Evolutionary conservation across 2,329 filamentous ascomycete species (phyloP).

Genomic region (Microsporum ferrugineum): DNA sequence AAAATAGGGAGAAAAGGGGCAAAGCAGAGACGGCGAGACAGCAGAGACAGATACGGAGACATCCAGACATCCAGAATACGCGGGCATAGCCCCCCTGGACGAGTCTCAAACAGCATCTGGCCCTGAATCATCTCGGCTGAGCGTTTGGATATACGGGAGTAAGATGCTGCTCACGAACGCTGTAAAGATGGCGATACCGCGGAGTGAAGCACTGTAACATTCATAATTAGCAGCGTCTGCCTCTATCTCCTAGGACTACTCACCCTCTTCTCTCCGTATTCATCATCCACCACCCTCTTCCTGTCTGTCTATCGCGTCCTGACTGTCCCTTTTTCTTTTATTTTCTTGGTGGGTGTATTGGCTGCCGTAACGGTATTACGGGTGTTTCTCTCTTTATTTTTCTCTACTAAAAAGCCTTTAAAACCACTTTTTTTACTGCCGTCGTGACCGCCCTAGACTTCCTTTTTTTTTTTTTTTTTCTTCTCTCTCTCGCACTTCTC

Average conservation of each 20-base stretch:
- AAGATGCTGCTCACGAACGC: neutral
- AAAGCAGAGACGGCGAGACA: neutral
- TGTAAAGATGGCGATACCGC: neutral
- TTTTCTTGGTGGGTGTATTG: neutral
- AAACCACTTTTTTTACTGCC: slow-evolving; percentile 6
- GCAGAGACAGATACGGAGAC: neutral
- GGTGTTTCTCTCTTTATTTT: too few species aligned
- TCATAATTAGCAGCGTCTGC: neutral
- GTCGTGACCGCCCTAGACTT: neutral
- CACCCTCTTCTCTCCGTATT: neutral
- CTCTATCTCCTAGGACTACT: neutral
- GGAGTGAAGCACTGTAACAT: neutral
- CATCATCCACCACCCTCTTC: neutral
- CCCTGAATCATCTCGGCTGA: neutral
- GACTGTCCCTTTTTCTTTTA: neutral
- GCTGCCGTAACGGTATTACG: neutral
- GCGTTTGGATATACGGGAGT: neutral
- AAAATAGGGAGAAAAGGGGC: slow-evolving; percentile 2
- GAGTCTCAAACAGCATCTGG: neutral
- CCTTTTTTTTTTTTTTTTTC: neutral
- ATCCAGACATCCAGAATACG: neutral
- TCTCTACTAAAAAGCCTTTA: neutral
- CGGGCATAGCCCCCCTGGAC: neutral
- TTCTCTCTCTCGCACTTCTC: neutral
- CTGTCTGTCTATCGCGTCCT: neutral